phyloP scores from a whole-genome alignment of 2,329 filamentous ascomycete genomes.

The Fusarium pseudocircinatum region DNA sequence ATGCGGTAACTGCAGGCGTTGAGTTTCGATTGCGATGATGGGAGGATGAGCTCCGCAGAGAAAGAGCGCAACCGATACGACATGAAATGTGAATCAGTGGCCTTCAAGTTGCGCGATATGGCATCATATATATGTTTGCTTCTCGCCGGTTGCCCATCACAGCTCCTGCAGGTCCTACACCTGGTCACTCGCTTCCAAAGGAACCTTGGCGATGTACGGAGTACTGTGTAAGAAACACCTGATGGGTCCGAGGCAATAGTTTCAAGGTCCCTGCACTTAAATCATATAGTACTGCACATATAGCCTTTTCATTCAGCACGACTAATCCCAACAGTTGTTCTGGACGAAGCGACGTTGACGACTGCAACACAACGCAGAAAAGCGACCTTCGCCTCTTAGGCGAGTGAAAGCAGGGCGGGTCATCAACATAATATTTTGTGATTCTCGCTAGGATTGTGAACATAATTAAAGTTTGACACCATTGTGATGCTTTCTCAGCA shows the following conservation, averaged over 20 bases:
- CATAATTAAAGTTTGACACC: neutral
- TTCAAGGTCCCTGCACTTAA: slow-evolving; percentile 18
- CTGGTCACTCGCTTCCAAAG: neutral
- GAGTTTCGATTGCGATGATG: slow-evolving; percentile 10
- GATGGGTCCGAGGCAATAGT: slow-evolving; percentile 35
- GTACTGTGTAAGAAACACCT: slow-evolving; percentile 2
- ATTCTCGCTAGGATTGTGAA: neutral
- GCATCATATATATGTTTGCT: neutral
- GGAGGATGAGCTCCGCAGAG: neutral
- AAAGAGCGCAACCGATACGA: neutral
- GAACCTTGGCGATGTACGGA: neutral
- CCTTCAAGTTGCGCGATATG: slow-evolving; percentile 11
- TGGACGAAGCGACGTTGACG: slow-evolving; percentile 20
- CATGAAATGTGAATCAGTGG: neutral
- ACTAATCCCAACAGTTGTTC: neutral
- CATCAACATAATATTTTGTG: neutral
- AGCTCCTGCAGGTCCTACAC: neutral
- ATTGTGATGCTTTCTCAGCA: neutral
- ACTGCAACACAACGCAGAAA: slow-evolving; percentile 15
- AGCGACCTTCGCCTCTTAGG: slow-evolving; percentile 3
- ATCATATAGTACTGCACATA: slow-evolving; percentile 35
- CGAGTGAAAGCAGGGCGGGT: neutral
- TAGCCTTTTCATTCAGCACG: slow-evolving; percentile 21
- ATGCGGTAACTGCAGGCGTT: slow-evolving; percentile 11
- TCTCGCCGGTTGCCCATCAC: neutral